Evolutionary conservation across 352 stramenopile genomes (phyloP).

Genomic region (Phytophthora pistaciae): DNA sequence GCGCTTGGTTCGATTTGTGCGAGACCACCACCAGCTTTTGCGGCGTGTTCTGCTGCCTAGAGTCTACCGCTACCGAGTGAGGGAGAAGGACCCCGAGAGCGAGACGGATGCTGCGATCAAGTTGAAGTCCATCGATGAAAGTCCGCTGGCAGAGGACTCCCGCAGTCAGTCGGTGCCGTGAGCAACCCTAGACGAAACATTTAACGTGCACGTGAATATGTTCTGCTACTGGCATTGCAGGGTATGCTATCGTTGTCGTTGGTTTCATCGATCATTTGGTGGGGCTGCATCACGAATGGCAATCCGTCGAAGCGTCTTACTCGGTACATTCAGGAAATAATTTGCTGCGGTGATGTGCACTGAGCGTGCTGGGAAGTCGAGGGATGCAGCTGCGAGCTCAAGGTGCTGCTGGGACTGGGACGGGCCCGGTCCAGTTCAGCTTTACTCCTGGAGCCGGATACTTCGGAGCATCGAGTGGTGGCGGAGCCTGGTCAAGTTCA

Average conservation of each 20-base stretch:
- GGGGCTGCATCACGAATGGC: too few relatives aligned
- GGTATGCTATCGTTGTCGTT: too few relatives aligned
- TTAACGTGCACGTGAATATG: too few relatives aligned
- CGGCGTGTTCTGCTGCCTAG: conserved; percentile 36
- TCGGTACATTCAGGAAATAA: too few relatives aligned
- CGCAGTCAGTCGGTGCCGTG: conserved; percentile 24
- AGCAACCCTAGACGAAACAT: neutral
- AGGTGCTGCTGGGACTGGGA: neutral
- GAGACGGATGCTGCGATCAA: conserved; percentile 6
- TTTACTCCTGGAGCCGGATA: neutral
- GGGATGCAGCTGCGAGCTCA: neutral
- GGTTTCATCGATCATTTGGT: too few relatives aligned
- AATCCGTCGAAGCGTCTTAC: too few relatives aligned
- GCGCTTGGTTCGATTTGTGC: conserved; percentile 45
- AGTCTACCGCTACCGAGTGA: conserved; percentile 26
- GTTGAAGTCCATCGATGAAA: conserved; percentile 15
- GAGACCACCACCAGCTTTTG: conserved; percentile 39
- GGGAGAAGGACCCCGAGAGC: conserved; percentile 14
- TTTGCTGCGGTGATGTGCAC: too few relatives aligned
- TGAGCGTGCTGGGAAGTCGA: neutral
- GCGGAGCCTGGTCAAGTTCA: neutral
- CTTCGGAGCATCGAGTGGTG: neutral
- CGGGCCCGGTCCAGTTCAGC: neutral
- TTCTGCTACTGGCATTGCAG: too few relatives aligned
- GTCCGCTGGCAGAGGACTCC: conserved; percentile 1